Base-by-base conservation (phyloP, 805 yeast species). In the fission yeast (Schizosaccharomyces pombe) region DNA sequence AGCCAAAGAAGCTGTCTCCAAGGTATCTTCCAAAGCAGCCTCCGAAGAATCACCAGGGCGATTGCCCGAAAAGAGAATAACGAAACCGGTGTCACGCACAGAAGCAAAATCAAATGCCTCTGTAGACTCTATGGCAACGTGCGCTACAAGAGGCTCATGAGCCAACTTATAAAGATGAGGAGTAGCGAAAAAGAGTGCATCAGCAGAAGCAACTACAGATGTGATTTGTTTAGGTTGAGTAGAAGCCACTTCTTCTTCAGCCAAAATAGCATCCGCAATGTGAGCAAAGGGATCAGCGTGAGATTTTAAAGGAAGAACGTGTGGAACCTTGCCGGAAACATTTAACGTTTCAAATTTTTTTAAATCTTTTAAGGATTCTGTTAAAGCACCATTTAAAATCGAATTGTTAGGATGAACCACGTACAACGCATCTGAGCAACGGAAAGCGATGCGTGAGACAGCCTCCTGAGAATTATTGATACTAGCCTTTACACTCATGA, bases 81-180 rank as follows among this genome's bases (percentile, higher is more conserved):
- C 74, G 60, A 72, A 74, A 14, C 78, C 77, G 43, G 81, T 69
- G 64, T 84, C 89, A 63, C 87, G 78, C 29, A 85, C 74, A 14
- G 75, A 68, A 29, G 82, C 77, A 66, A 72, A 84, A 64, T 86
- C 95, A 58, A 73, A 72, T 55, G 71, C 65, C n/a, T 70, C 57
- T 53, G 57, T 47, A 12, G 52, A 47, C 39, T 58, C 52, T 51
- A 61, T 53, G 19, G 60, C 58, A 47, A 78, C 77, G 61, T 79
- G 82, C 55, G 82, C 65, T n/a, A 81, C 79, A 29, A 75, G 71
- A 1, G 76, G 68, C 19, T 63, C 58, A 30, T 59, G 57, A 6
- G 65, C 60, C 60, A 77, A 68, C 56, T 62, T 60, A 47, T 64
- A 60, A 52, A 85, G 69, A 54, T 72, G 72, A 14, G 93, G 85